Base-by-base conservation (phyloP, 768 basidiomycete genomes). In the Solioccasus polychromus region DNA sequence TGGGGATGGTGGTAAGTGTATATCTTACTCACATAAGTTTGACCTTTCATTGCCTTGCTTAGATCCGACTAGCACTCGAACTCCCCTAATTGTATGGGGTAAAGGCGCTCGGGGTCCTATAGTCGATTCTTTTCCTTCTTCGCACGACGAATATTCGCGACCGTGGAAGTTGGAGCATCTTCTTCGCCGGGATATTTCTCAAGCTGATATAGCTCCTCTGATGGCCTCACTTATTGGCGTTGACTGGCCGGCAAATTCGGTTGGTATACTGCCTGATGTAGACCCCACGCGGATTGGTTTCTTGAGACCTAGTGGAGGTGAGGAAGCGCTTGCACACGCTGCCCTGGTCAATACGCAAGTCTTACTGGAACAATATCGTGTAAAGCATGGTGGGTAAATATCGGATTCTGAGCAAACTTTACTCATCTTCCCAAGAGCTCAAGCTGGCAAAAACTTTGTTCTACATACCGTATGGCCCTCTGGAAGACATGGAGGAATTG, bases 1-100 rank as follows among this genome's bases (percentile, higher is more conserved):
- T 47, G 91, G 91, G 4, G 91, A 93, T 50, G 91, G 91, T 29
- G 82, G 88, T 86, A 57, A 60, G 71, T 62, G 42, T 35, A 38
- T 8, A 39, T 39, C 34, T n/a, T 17, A 23, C 37, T 29, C 35
- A 29, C 8, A 23, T 42, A 39, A 38, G 39, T 34, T 35, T 24
- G 26, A 17, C 17, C 28, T 45, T 5, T 52, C 50, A 54, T 10
- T 35, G n/a, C n/a, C 22, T 24, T 34, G 31, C 38, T 11, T 47
- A 90, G 88, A 92, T 57, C 90, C 90, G 0, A 90, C 92, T 59
- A 91, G 86, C 55, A 92, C 90, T 6, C 79, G 88, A 35, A 93
- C 91, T 2, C 91, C 91, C 15, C 72, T 91, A 6, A 72, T 93
- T 18, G 81, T 77, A 2, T 93, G 91, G 91, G 91, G 91, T 0